Conservation (phyloP, 2,329 filamentous ascomycete genomes). For the Parafenestella ontariensis region DNA sequence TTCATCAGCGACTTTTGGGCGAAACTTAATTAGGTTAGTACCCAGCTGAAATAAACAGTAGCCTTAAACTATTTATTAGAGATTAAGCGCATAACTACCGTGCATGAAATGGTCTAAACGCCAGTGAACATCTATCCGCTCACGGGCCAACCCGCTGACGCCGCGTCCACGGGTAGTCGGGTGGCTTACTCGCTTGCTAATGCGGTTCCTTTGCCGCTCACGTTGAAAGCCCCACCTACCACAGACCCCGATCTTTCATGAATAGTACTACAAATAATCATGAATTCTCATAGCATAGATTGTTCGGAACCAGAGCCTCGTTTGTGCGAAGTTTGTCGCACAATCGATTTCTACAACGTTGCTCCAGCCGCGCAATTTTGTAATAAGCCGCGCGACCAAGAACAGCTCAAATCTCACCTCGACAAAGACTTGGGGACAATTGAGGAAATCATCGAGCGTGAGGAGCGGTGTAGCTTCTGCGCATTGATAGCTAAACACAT, state of each 20-base stretch:
- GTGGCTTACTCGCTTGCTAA: too few species aligned
- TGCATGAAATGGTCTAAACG: too few species aligned
- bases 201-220: too few species aligned
- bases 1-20: constrained; percentile 44
- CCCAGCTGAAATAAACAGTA: not conserved
- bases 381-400: not conserved
- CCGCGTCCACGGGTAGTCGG: too few species aligned
- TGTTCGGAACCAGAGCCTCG: not conserved
- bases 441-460: not conserved
- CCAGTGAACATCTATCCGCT: too few species aligned
- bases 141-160: too few species aligned
- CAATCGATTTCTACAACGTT: not conserved
- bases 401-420: not conserved
- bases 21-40: not conserved
- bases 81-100: too few species aligned
- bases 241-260: too few species aligned
- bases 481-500: not conserved
- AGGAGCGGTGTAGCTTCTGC: not conserved
- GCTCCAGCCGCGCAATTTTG: not conserved
- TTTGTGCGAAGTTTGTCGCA: not conserved
- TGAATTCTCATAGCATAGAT: not conserved
- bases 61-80: not conserved
- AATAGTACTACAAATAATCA: not conserved
- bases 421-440: not conserved
- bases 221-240: too few species aligned